These are phyloP conservation scores for Platanus orientalis DNA, from an alignment of 164 flowering plant species.

Conservation along the genomic window DNA sequence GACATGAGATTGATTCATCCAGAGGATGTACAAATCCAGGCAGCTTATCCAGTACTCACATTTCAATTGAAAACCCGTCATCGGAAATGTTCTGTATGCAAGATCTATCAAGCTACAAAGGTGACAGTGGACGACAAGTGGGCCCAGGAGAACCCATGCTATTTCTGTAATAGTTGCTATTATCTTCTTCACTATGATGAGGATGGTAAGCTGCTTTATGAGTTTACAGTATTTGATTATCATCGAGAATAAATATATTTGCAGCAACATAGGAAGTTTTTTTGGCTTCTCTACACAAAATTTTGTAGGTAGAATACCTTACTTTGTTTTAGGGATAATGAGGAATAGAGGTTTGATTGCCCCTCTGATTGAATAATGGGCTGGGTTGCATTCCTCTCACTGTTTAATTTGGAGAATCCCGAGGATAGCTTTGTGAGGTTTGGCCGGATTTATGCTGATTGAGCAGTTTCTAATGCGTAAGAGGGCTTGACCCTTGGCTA, in stretches of 20 bases:
- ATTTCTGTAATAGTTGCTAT: slow-evolving; percentile 76
- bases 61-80: slow-evolving; percentile 38
- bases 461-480: no score
- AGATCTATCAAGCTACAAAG: slow-evolving; percentile 51
- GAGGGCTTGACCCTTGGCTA: no score
- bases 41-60: slow-evolving; percentile 57
- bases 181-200: slow-evolving; percentile 55
- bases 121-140: slow-evolving; percentile 81
- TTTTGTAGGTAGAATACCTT: no score
- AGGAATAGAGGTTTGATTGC: no score
- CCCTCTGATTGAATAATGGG: no score
- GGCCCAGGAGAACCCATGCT: slow-evolving; percentile 71
- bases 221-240: slow-evolving; percentile 44
- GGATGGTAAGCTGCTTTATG: slow-evolving; percentile 40
- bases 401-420: no score
- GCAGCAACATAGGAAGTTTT: neutral
- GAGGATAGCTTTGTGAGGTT: no score
- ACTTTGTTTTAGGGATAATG: no score
- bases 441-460: no score
- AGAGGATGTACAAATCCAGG: slow-evolving; percentile 64
- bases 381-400: no score
- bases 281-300: no score
- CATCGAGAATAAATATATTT: slow-evolving; percentile 23
- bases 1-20: slow-evolving; percentile 90
- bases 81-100: slow-evolving; percentile 67